These are phyloP conservation scores for Hondaea fermentalgiana DNA, from an alignment of 108 stramenopile species.

Conservation along the genomic window DNA sequence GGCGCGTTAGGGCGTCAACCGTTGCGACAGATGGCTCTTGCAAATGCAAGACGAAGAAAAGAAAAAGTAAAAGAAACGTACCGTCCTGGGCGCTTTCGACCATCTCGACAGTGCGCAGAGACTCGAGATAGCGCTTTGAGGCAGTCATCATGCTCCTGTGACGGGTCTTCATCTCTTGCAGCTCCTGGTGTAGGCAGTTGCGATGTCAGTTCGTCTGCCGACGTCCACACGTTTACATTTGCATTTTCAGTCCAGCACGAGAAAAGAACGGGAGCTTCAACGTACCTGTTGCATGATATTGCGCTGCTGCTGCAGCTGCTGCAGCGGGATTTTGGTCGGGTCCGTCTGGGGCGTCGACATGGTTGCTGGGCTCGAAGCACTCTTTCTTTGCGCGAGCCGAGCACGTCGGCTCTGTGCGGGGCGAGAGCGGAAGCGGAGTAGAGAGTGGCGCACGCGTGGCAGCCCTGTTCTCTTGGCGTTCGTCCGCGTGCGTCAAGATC, in stretches of 20 bases:
- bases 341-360: not conserved
- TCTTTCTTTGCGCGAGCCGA: too few species aligned
- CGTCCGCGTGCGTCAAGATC: too few species aligned
- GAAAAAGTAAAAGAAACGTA: not conserved
- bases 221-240: too few species aligned
- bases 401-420: too few species aligned
- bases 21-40: not conserved
- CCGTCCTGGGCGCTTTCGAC: not conserved
- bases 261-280: not conserved
- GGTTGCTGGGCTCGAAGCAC: too few species aligned
- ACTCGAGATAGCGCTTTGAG: not conserved
- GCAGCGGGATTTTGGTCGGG: not conserved
- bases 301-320: slow-evolving; percentile 14
- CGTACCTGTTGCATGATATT: not conserved
- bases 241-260: too few species aligned
- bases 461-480: too few species aligned
- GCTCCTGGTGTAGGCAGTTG: not conserved
- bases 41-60: not conserved
- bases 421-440: too few species aligned
- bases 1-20: too few species aligned
- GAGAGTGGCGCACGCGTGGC: too few species aligned
- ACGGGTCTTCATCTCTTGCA: not conserved
- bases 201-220: too few species aligned
- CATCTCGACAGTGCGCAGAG: not conserved
- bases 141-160: not conserved